Percentiles rank a stretch among this genome's conserved stretches.
phyloP scores from a whole-genome alignment of 345 rosid genomes.

The Melaleuca quinquenervia region DNA sequence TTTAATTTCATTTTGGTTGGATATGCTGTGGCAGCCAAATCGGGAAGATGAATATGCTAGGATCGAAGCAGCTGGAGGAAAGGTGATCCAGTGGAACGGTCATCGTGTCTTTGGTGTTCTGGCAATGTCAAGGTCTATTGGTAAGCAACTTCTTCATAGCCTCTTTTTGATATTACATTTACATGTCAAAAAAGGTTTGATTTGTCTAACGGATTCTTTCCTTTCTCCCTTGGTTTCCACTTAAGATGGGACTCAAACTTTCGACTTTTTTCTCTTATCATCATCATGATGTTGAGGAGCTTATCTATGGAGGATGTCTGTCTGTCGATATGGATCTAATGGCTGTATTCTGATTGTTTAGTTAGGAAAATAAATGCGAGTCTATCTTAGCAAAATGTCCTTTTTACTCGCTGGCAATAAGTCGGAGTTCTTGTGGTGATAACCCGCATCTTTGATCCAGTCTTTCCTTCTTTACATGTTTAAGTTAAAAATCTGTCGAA shows the following conservation, averaged over 20 bases:
- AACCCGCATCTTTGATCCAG: neutral
- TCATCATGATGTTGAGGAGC: neutral
- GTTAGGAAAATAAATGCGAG: neutral
- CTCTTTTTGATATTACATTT: neutral
- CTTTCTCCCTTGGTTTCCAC: neutral
- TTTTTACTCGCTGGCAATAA: neutral
- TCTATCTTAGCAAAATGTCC: neutral
- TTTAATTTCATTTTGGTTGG: neutral
- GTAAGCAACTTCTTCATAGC: constrained; percentile 22
- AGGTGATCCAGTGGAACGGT: constrained; percentile 96
- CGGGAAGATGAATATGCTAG: constrained; percentile 92
- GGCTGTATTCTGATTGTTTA: neutral
- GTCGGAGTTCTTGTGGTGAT: neutral
- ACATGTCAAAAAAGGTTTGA: neutral
- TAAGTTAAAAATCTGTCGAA: neutral
- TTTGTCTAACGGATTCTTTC: neutral
- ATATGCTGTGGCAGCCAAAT: constrained; percentile 56
- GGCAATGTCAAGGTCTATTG: constrained; percentile 96
- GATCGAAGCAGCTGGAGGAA: constrained; percentile 96
- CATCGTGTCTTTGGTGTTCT: constrained; percentile 96
- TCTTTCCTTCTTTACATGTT: neutral
- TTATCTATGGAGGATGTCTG: neutral
- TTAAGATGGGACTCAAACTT: neutral
- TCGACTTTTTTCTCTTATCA: neutral
- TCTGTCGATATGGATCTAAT: neutral